phyloP scores from a whole-genome alignment of 495 filamentous ascomycete species.

The Penicillium odoratum region DNA sequence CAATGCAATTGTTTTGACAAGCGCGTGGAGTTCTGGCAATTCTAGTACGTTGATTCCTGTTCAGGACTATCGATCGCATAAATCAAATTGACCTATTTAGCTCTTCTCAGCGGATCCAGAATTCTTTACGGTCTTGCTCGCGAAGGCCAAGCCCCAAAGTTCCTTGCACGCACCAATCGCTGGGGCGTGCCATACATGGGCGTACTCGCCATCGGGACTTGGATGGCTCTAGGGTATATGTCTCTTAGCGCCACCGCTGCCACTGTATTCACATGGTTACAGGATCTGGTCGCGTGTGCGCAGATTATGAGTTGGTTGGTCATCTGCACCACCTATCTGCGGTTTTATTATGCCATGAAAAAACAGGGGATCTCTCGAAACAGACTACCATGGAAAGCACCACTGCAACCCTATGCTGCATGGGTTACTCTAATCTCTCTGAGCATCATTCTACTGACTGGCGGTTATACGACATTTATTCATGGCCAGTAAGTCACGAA shows the following conservation, averaged over 20 bases:
- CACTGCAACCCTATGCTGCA: constrained; percentile 49
- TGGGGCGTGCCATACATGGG: constrained; percentile 37
- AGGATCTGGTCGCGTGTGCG: constrained; percentile 52
- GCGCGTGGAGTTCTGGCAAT: constrained; percentile 64
- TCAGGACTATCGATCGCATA: constrained; percentile 21
- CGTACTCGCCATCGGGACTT: constrained; percentile 23
- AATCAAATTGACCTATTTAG: constrained; percentile 14
- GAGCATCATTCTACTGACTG: constrained; percentile 46
- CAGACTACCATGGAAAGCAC: constrained; percentile 49
- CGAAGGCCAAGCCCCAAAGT: constrained; percentile 32
- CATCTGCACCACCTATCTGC: constrained; percentile 53
- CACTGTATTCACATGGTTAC: constrained; percentile 45
- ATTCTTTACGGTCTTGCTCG: constrained; percentile 45
- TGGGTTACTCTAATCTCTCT: constrained; percentile 49
- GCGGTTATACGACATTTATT: constrained; percentile 59
- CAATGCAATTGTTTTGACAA: constrained; percentile 69
- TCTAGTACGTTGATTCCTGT: constrained; percentile 40
- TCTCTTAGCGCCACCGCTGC: constrained; percentile 17
- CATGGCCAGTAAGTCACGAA: constrained; percentile 32
- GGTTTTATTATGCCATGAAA: constrained; percentile 52
- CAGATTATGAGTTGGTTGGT: constrained; percentile 55
- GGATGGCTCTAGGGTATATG: constrained; percentile 28
- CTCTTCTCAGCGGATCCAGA: constrained; percentile 50
- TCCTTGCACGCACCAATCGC: constrained; percentile 32
- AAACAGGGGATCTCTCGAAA: constrained; percentile 43